Conservation (phyloP, 169 alveolate species). For the Eimeria tenella region DNA sequence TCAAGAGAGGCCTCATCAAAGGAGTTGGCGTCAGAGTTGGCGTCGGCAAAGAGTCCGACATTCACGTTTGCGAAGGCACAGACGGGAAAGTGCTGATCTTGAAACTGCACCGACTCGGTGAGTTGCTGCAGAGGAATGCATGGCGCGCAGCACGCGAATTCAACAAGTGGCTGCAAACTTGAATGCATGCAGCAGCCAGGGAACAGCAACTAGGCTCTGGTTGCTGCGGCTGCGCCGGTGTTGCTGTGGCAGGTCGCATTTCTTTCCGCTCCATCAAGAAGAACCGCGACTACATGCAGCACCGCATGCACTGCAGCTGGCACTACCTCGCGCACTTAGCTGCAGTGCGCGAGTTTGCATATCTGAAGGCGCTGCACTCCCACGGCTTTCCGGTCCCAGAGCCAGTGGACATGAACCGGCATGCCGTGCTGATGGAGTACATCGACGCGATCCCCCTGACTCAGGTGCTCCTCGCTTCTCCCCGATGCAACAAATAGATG, state of each 20-base stretch:
- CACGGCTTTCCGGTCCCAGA: conserved; percentile 97
- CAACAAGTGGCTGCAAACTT: no score
- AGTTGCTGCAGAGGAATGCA: background rate
- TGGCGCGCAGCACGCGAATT: no score
- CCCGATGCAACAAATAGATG: background rate
- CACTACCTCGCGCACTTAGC: conserved; percentile 98
- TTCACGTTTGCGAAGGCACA: conserved; percentile 95
- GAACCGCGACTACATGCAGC: conserved; percentile 98
- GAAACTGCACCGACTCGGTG: conserved; percentile 95
- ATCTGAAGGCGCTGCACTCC: conserved; percentile 96
- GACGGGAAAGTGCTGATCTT: conserved; percentile 93
- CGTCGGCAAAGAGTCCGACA: conserved; percentile 99
- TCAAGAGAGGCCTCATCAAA: conserved; percentile 94
- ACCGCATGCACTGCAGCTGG: conserved; percentile 98
- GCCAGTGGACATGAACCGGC: conserved; percentile 98
- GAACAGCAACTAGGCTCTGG: no score
- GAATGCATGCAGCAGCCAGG: no score
- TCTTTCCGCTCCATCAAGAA: conserved; percentile 98
- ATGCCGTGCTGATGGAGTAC: conserved; percentile 97
- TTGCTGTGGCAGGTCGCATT: conserved; percentile 91
- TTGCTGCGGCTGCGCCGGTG: background rate
- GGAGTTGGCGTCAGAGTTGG: conserved; percentile 96
- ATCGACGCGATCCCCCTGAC: conserved; percentile 96
- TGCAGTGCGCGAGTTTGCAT: conserved; percentile 98
- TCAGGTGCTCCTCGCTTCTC: conserved; percentile 87